Conservation (phyloP, 1,284 basidiomycete genomes). For the Melampsora americana region DNA sequence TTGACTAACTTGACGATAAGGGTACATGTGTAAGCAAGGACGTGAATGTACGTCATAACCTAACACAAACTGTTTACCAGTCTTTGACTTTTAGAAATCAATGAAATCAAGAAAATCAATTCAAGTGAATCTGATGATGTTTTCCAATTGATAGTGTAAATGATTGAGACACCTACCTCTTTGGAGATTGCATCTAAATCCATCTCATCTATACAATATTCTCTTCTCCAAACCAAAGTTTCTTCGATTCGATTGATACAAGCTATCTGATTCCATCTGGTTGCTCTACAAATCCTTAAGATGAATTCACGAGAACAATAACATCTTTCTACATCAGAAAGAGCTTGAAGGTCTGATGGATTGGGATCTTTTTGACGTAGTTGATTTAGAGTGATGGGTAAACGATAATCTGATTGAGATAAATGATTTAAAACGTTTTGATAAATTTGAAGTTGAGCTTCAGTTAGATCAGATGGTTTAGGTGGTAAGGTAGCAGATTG, state of each 20-base stretch:
- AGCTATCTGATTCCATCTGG: conserved; percentile 54
- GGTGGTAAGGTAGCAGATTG: conserved; percentile 1
- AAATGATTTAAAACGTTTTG: conserved; percentile 1
- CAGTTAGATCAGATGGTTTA: neutral
- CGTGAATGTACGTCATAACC: conserved; percentile 55
- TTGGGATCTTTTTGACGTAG: neutral
- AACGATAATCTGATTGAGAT: neutral
- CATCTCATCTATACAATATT: conserved; percentile 55
- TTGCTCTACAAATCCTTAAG: conserved; percentile 54
- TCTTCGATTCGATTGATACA: conserved; percentile 54
- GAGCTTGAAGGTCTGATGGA: conserved; percentile 46
- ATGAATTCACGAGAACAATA: conserved; percentile 53
- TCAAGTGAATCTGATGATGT: no score
- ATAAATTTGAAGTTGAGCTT: neutral
- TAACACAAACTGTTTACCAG: conserved; percentile 55
- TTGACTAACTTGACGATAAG: conserved; percentile 50
- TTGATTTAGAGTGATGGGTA: neutral
- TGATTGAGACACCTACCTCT: conserved; percentile 29
- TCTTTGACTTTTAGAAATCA: conserved; percentile 53
- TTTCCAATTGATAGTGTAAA: no score
- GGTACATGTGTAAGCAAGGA: conserved; percentile 56
- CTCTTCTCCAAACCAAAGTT: conserved; percentile 55
- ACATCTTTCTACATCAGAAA: conserved; percentile 53
- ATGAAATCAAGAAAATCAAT: conserved; percentile 47
- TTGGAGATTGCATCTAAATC: conserved; percentile 5